These are phyloP conservation scores for Uronychia setigera DNA, from an alignment of 73 alveolate genomes.

Conservation along the genomic window DNA sequence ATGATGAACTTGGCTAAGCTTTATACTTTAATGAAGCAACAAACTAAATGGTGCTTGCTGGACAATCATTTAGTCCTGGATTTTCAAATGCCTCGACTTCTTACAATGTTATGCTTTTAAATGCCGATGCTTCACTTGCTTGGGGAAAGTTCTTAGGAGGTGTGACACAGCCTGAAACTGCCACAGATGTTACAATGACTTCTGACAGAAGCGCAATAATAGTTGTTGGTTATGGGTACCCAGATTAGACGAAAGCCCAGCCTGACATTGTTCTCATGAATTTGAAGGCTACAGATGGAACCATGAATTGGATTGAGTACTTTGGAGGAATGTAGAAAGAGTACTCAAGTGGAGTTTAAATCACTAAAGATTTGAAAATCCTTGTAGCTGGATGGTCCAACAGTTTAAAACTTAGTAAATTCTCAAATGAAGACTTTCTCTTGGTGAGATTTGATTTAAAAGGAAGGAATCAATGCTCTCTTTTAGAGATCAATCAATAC, in stretches of 20 bases:
- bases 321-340: not conserved
- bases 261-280: not conserved
- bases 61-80: not conserved
- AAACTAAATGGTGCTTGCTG: not conserved
- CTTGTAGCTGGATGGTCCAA: not conserved
- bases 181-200: not conserved
- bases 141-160: constrained; percentile 1
- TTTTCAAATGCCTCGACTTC: not conserved
- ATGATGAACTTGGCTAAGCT: not conserved
- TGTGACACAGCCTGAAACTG: not conserved
- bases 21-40: not conserved
- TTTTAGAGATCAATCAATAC: constrained; percentile 2
- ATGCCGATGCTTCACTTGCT: not conserved
- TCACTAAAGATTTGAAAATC: not conserved
- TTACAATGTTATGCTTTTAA: not conserved
- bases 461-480: constrained; percentile 24
- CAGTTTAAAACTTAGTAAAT: not conserved
- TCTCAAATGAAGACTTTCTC: not conserved
- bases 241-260: not conserved
- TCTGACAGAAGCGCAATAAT: not conserved
- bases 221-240: not conserved
- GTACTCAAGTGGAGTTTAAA: not conserved
- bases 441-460: not conserved
- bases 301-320: not conserved
- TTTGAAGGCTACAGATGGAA: not conserved